Percentiles rank a stretch among this genome's conserved stretches.
Conservation (phyloP, 2,329 filamentous ascomycete genomes). For the Sporothrix phasma region DNA sequence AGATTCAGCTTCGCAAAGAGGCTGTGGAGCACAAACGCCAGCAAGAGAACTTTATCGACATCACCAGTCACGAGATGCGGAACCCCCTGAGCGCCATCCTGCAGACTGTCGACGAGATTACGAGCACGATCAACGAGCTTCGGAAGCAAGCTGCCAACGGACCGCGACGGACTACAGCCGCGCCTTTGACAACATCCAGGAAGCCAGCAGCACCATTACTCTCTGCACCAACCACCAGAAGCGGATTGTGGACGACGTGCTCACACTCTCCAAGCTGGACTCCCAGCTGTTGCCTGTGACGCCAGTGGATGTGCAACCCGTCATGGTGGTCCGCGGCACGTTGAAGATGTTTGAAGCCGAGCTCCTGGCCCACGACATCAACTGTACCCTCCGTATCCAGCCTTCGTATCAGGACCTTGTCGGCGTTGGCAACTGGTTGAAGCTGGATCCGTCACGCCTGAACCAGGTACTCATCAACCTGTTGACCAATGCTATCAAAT, state of each 20-base stretch:
- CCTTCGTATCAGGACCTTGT: slow-evolving; percentile 52
- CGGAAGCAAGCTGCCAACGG: slow-evolving; percentile 19
- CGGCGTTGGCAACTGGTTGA: slow-evolving; percentile 56
- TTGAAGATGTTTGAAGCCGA: slow-evolving; percentile 74
- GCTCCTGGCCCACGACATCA: slow-evolving; percentile 59
- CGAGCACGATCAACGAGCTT: slow-evolving; percentile 38
- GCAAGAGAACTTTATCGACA: slow-evolving; percentile 63
- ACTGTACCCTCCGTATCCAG: slow-evolving; percentile 58
- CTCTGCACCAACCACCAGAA: slow-evolving; percentile 75
- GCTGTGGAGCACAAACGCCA: slow-evolving; percentile 70
- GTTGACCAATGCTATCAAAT: slow-evolving; percentile 58
- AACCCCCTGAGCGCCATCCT: slow-evolving; percentile 66
- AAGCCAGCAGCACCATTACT: slow-evolving; percentile 73
- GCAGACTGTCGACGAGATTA: slow-evolving; percentile 67
- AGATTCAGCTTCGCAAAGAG: slow-evolving; percentile 67
- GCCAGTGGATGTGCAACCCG: slow-evolving; percentile 57
- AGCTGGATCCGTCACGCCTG: slow-evolving; percentile 63
- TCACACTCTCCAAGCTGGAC: slow-evolving; percentile 66
- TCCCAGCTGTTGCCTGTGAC: slow-evolving; percentile 63
- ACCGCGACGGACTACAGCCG: slow-evolving; percentile 22
- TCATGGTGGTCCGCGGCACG: slow-evolving; percentile 53
- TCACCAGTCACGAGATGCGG: slow-evolving; percentile 66
- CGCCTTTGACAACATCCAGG: slow-evolving; percentile 48
- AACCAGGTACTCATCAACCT: slow-evolving; percentile 68
- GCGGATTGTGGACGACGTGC: slow-evolving; percentile 61